phyloP scores from a whole-genome alignment of 768 basidiomycete species.

The Tephrocybe sp. region DNA sequence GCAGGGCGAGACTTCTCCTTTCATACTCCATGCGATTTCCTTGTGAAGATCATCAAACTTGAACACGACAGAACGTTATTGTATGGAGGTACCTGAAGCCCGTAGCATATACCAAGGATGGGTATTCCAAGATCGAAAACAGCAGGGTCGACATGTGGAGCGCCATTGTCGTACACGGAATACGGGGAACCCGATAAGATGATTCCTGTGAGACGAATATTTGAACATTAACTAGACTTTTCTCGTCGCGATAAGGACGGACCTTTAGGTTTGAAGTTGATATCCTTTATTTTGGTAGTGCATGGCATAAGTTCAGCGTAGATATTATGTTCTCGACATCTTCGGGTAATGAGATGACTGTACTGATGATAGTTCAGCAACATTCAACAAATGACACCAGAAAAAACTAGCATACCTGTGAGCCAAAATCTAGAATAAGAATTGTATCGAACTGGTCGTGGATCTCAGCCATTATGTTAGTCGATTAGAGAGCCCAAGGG shows the following conservation, averaged over 20 bases:
- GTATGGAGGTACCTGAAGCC: constrained; percentile 67
- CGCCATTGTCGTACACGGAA: constrained; percentile 91
- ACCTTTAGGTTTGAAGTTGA: constrained; percentile 96
- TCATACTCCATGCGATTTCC: constrained; percentile 91
- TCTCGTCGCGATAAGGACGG: neutral
- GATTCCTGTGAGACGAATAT: constrained; percentile 52
- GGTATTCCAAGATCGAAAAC: constrained; percentile 88
- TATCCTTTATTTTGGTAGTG: constrained; percentile 83
- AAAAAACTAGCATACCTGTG: constrained; percentile 76
- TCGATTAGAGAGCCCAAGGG: neutral
- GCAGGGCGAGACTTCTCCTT: constrained; percentile 81
- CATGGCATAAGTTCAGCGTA: constrained; percentile 98
- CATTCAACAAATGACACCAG: neutral
- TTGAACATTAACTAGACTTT: neutral
- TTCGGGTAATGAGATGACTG: constrained; percentile 93
- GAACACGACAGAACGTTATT: neutral
- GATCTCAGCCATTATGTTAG: constrained; percentile 73
- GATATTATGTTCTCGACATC: constrained; percentile 96
- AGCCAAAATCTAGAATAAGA: constrained; percentile 95
- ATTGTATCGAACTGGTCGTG: constrained; percentile 96
- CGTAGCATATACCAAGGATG: constrained; percentile 96
- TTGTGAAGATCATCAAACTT: constrained; percentile 29
- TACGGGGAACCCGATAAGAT: constrained; percentile 98
- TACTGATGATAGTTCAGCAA: constrained; percentile 50
- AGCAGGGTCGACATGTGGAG: constrained; percentile 91